Evolutionary conservation across 225 moss, liverwort and hornwort species (phyloP), one percentile per base, ranked within the genome.

Genomic region (Bryum argenteum): DNA sequence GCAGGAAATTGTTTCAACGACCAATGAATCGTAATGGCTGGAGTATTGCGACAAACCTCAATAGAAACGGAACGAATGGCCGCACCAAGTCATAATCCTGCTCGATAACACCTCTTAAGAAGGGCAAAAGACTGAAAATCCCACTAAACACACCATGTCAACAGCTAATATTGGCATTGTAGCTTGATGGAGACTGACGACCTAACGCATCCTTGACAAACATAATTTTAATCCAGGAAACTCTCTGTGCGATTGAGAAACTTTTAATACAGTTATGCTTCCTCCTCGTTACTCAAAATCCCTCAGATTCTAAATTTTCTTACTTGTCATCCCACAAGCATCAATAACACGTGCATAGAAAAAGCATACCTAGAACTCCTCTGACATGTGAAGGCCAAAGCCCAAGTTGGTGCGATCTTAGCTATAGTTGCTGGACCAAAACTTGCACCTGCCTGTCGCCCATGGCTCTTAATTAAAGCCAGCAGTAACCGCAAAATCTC

Each of bases 391-490:
- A 98, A 98, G 58, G 92, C 92, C 71, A 77, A 20, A 80, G 78
- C 79, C 98, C 94, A 98, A 19, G 82, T 77, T 62, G 92, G 91
- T 17, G 90, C 89, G 68, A 76, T 84, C 77, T 89, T 84, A 9
- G 84, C 85, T 67, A 98, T 92, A 66, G 66, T 77, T 63, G 75
- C 87, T 52, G 94, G 94, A 76, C 94, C 92, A 73, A 78, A 86
- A 65, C 94, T 94, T 76, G 94, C 90, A 76, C 91, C 94, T 58
- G 92, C 98, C 81, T 87, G 85, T 63, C 87, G 86, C 20, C 85
- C 85, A 81, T 98, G 94, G 75, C 98, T 91, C 77, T 78, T 92
- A 54, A 91, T 62, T 65, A 98, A 84, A 37, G 84, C 98, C 75
- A 98, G 77, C 20, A 94, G 69, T 64, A 89, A 76, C 60, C 94